phyloP scores from a whole-genome alignment of 2,329 filamentous ascomycete species.

The Metarhizium anisopliae region DNA sequence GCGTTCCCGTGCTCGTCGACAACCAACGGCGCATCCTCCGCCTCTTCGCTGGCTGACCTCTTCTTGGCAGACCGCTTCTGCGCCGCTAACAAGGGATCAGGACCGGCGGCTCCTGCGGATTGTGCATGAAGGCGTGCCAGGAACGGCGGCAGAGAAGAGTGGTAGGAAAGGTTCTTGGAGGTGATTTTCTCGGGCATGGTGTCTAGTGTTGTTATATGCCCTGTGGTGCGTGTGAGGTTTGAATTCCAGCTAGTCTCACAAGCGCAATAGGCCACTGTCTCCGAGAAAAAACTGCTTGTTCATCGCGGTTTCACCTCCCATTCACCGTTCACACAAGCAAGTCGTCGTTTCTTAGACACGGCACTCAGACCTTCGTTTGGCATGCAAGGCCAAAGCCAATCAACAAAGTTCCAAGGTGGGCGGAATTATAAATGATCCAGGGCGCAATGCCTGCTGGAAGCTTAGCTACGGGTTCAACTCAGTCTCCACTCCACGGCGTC shows the following conservation, averaged over 20 bases:
- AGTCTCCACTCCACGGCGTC: no score
- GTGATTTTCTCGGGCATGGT: conserved; percentile 53
- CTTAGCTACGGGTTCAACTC: no score
- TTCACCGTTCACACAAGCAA: neutral
- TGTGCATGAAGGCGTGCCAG: conserved; percentile 48
- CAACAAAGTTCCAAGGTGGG: no score
- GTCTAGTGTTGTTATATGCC: neutral
- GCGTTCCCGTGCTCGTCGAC: conserved; percentile 66
- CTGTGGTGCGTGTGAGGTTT: neutral
- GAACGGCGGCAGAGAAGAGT: conserved; percentile 50
- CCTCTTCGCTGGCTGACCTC: conserved; percentile 56
- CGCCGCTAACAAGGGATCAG: conserved; percentile 43
- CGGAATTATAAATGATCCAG: no score
- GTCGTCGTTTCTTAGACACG: neutral
- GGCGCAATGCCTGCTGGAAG: no score
- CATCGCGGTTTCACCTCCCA: neutral
- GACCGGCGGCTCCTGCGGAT: conserved; percentile 36
- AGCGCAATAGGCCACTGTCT: neutral
- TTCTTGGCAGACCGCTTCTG: conserved; percentile 41
- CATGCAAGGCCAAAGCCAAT: no score
- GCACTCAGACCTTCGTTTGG: no score
- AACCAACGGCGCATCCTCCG: conserved; percentile 67
- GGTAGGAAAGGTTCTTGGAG: conserved; percentile 62
- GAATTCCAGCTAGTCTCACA: neutral
- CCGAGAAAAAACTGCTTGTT: neutral